Base-by-base conservation (phyloP, 768 basidiomycete species). In the Tulasnella sp. region DNA sequence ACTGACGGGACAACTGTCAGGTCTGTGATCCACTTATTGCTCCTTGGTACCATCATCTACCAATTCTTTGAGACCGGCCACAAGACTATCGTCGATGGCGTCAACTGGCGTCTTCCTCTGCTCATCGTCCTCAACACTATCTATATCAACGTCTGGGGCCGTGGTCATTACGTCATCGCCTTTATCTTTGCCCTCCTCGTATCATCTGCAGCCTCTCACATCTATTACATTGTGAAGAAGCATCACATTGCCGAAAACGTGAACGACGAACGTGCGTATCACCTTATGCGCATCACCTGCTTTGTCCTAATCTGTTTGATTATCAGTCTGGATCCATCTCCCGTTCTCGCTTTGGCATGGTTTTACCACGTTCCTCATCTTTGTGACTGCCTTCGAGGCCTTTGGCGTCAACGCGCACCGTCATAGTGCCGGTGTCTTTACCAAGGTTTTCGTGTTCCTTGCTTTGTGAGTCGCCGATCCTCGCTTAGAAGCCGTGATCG, bases 301-400 rank as follows among this genome's bases (percentile, higher is more conserved):
- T 94, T 65, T 91, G 90, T 37, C 88, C 86, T 86, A 86, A 82
- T 9, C 87, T 86, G 54, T 80, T 90, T 57, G 78, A 4, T 40
- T 6, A 40, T 25, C 60, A 50, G 62, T 93, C 61, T 92, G 94
- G 60, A 77, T 97, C 41, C 92, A 97, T 69, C 81, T 96, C 15
- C 96, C 96, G 2, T 97, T 98, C 78, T 92, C 87, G 2, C 81
- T 97, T 46, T 96, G 86, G 71, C 91, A 96, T 65, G 93, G 91
- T 35, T 90, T 87, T 86, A 86, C 83, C 9, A 88, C 87, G 53
- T 81, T 91, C 59, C 78, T 88, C 51, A 80, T 91, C 58, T 68
- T 92, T 64, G 69, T 92, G 62, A 83, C 85, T 39, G 86, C 77
- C 2, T 93, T 93, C 65, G 83, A 90, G 62, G 90, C 90, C 0